These are phyloP conservation scores for Avena insularis DNA, from an alignment of 176 grass and related monocot species.

Conservation along the genomic window DNA sequence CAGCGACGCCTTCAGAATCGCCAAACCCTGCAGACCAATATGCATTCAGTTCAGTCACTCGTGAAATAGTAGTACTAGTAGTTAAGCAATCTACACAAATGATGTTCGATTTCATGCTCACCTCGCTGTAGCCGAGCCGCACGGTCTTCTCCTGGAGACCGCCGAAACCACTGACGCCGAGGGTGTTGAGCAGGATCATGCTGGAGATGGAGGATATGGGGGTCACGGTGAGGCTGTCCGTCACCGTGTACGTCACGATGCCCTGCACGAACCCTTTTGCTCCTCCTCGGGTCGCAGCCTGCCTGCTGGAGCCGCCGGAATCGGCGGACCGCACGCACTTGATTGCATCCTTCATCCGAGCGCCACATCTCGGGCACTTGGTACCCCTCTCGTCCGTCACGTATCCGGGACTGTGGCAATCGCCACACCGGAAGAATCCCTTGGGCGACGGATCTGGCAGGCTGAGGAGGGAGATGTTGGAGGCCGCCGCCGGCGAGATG, in stretches of 20 bases:
- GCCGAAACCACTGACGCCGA: conserved; percentile 41
- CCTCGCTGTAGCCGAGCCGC: not conserved
- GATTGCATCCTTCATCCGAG: not conserved
- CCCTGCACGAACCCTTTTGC: conserved; percentile 54
- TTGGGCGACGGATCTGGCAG: not conserved
- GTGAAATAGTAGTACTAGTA: too few species aligned
- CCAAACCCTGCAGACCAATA: too few species aligned
- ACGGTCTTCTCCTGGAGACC: conserved; percentile 18
- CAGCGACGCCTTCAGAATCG: not conserved
- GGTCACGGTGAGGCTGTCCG: conserved; percentile 54
- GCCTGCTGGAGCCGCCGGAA: not conserved
- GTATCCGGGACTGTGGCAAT: not conserved
- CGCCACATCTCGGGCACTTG: not conserved
- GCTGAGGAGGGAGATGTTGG: not conserved
- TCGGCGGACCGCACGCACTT: not conserved
- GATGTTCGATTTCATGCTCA: not conserved
- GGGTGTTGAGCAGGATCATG: conserved; percentile 61
- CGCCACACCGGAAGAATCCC: not conserved
- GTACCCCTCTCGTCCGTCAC: not conserved
- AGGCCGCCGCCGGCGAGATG: not conserved
- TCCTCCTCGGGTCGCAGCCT: not conserved
- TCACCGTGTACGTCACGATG: conserved; percentile 55
- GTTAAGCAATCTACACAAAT: too few species aligned
- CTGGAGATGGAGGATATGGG: conserved; percentile 69
- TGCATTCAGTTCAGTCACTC: too few species aligned